Base-by-base conservation (phyloP, 805 yeast genomes). In the Candida pseudoglaebosa region DNA sequence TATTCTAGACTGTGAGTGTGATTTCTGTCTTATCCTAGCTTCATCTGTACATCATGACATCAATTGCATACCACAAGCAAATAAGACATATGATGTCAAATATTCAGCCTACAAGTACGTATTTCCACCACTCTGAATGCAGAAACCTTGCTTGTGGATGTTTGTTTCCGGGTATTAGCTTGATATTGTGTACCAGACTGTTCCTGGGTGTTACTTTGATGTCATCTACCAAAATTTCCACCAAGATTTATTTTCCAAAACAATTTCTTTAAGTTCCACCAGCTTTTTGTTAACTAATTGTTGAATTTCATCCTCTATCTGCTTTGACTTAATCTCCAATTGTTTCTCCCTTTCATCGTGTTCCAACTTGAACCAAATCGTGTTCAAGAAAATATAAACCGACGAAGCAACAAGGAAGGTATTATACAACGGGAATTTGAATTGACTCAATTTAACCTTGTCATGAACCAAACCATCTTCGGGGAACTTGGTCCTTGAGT, bases 361-460 rank as follows among this genome's bases (percentile, higher is more conserved):
- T 46, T 65, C 70, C 18, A 62, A 44, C 6, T 50, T 43, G 17
- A 51, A 48, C 63, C 68, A 65, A 6, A 59, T 33, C 1, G 64
- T 49, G 42, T 68, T 67, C 26, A 66, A 47, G 7, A 54, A 47
- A 48, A 68, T 53, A 46, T 62, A 68, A 1, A 69, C 56, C 2
- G 68, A 52, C 1, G 69, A 62, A 4, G 73, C 70, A 21, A 68
- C 43, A 19, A 68, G 54, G 37, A 68, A 65, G 2, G 64, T 53
- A 48, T 68, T 66, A 30, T 62, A 51, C 22, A 67, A 46, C 3
- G 74, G 70, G 40, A 50, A 52, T 29, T 53, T 57, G 52, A 68
- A 68, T 44, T 68, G 67, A 15, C 62, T 46, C 17, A 68, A 37
- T 17, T 40, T 50, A 5, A 72, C 72, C 39, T 61, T 61, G 4